phyloP scores from a whole-genome alignment of 1,284 basidiomycete genomes.

The Marasmius fiardii region DNA sequence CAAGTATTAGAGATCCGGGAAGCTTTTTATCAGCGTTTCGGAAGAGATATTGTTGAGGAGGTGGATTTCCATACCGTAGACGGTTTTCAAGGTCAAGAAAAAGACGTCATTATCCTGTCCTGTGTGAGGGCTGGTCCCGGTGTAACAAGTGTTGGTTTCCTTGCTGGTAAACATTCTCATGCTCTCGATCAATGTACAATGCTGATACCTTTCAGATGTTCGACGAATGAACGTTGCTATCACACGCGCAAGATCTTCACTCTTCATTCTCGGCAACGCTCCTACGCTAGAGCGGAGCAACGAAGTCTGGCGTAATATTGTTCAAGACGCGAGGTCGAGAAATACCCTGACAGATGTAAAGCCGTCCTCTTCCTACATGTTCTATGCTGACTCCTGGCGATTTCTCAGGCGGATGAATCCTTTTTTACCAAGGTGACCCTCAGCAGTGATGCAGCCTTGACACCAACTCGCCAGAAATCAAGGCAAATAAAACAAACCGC shows the following conservation, averaged over 20 bases:
- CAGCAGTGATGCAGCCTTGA: neutral
- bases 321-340: constrained; percentile 69
- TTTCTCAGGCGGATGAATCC: constrained; percentile 25
- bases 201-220: too few species aligned
- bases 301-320: constrained; percentile 74
- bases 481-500: neutral
- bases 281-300: constrained; percentile 86
- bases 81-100: constrained; percentile 98
- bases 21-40: constrained; percentile 73
- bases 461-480: neutral
- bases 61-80: constrained; percentile 98
- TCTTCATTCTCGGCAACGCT: constrained; percentile 92
- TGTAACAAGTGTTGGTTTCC: constrained; percentile 81
- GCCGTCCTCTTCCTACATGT: constrained; percentile 1
- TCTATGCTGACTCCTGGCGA: constrained; percentile 2
- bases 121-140: constrained; percentile 91
- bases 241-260: constrained; percentile 91
- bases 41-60: constrained; percentile 63
- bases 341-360: constrained; percentile 53
- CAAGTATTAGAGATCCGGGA: constrained; percentile 81
- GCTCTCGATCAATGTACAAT: neutral
- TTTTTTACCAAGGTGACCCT: constrained; percentile 26
- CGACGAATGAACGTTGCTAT: constrained; percentile 97
- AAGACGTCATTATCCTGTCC: constrained; percentile 93
- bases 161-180: constrained; percentile 56